Percentiles rank a stretch among this genome's conserved stretches.
phyloP scores from a whole-genome alignment of 306 rosid species.

The Malus sylvestris region DNA sequence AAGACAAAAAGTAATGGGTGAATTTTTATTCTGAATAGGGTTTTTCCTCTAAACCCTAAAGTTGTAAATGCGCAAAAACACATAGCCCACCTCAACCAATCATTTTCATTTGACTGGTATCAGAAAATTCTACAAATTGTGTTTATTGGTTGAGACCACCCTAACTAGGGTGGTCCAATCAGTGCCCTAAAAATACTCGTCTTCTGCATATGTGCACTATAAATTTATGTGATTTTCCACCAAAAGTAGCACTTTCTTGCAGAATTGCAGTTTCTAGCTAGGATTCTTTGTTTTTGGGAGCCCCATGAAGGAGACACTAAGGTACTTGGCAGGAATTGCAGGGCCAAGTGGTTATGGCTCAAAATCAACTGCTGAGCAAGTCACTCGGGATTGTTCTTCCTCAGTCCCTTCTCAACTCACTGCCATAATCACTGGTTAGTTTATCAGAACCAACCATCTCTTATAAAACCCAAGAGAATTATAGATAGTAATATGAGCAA shows the following conservation, averaged over 20 bases:
- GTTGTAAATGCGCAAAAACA: background rate
- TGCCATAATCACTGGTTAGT: constrained; percentile 77
- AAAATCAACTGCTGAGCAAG: constrained; percentile 89
- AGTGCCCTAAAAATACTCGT: constrained; percentile 2
- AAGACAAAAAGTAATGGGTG: constrained; percentile 9
- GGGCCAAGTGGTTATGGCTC: constrained; percentile 99
- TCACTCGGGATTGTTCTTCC: constrained; percentile 37
- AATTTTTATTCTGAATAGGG: background rate
- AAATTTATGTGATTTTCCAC: constrained; percentile 3
- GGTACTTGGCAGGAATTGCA: constrained; percentile 89
- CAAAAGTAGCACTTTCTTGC: constrained; percentile 11
- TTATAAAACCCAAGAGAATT: background rate
- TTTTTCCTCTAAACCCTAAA: background rate
- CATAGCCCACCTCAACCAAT: constrained; percentile 30
- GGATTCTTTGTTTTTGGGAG: constrained; percentile 22
- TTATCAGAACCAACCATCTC: background rate
- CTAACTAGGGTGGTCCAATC: constrained; percentile 17
- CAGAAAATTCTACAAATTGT: background rate
- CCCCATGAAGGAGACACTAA: constrained; percentile 72
- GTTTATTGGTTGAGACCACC: constrained; percentile 17
- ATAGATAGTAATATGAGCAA: too few species aligned
- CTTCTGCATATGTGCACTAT: constrained; percentile 12
- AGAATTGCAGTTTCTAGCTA: background rate
- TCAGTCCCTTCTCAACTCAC: constrained; percentile 44
- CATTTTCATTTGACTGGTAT: constrained; percentile 22